phyloP scores from a whole-genome alignment of 306 rosid species.

The Cyclanthera cordifolia region DNA sequence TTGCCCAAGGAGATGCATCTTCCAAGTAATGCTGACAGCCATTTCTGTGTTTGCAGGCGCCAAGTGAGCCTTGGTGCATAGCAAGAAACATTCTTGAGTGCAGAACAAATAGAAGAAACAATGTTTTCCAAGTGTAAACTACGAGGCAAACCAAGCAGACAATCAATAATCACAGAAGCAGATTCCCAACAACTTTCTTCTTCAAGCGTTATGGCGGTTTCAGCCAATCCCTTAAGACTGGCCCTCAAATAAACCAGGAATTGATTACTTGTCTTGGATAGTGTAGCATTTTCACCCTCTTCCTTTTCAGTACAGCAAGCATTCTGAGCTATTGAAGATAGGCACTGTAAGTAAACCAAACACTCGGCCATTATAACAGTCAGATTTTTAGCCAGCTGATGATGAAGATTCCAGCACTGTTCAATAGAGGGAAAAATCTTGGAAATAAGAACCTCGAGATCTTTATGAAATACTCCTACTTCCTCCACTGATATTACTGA shows the following conservation, averaged over 20 bases:
- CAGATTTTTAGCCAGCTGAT: slow-evolving; percentile 56
- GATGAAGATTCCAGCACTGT: slow-evolving; percentile 77
- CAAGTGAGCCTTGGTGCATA: slow-evolving; percentile 66
- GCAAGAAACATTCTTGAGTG: slow-evolving; percentile 47
- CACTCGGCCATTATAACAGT: slow-evolving; percentile 54
- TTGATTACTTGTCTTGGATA: slow-evolving; percentile 30
- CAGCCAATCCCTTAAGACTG: slow-evolving; percentile 60
- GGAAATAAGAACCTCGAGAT: slow-evolving; percentile 47
- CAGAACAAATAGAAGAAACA: slow-evolving; percentile 46
- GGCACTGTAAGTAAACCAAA: slow-evolving; percentile 49
- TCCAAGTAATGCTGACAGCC: slow-evolving; percentile 41
- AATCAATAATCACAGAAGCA: slow-evolving; percentile 70
- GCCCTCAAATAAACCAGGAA: slow-evolving; percentile 39
- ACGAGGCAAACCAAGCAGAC: slow-evolving; percentile 47
- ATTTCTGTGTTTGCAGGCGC: slow-evolving; percentile 78
- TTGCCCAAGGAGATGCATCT: slow-evolving; percentile 42
- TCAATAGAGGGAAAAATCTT: slow-evolving; percentile 56
- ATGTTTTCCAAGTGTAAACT: slow-evolving; percentile 44
- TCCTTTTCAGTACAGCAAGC: slow-evolving; percentile 31
- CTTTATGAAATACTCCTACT: slow-evolving; percentile 48
- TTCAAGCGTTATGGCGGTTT: slow-evolving; percentile 44
- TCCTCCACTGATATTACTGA: slow-evolving; percentile 35
- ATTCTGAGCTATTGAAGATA: slow-evolving; percentile 38
- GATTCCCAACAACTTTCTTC: slow-evolving; percentile 80
- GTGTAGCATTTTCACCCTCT: slow-evolving; percentile 37